These are phyloP conservation scores for Aspergillus proliferans DNA, from an alignment of 2,329 filamentous ascomycete genomes.

Conservation along the genomic window DNA sequence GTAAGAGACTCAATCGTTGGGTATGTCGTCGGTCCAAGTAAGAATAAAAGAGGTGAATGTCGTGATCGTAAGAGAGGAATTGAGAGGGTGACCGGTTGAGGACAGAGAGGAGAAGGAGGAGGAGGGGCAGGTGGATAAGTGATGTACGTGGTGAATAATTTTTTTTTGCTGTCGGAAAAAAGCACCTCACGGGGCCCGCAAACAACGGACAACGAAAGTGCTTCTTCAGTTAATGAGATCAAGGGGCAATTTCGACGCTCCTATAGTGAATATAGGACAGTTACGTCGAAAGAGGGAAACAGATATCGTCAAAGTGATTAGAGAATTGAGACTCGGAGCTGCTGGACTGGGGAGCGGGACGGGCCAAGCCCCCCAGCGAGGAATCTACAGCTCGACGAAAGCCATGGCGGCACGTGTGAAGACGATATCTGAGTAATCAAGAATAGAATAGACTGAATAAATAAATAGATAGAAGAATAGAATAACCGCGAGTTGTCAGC, in stretches of 20 bases:
- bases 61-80: slow-evolving; percentile 2
- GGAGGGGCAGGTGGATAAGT: slow-evolving; percentile 8
- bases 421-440: slow-evolving; percentile 56
- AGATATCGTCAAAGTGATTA: slow-evolving; percentile 47
- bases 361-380: slow-evolving; percentile 66
- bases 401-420: slow-evolving; percentile 62
- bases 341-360: slow-evolving; percentile 71
- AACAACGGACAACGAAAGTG: slow-evolving; percentile 28
- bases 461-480: not conserved
- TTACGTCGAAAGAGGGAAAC: slow-evolving; percentile 47
- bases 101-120: slow-evolving; percentile 1
- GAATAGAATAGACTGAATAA: not conserved
- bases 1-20: slow-evolving; percentile 10
- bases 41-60: not conserved
- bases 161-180: slow-evolving; percentile 14
- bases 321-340: slow-evolving; percentile 66
- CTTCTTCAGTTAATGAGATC: slow-evolving; percentile 34
- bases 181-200: slow-evolving; percentile 31
- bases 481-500: slow-evolving; percentile 4
- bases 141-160: slow-evolving; percentile 6
- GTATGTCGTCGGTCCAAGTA: not conserved
- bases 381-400: slow-evolving; percentile 87
- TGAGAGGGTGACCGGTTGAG: slow-evolving; percentile 7
- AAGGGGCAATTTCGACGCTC: slow-evolving; percentile 58
- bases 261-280: slow-evolving; percentile 9